Base-by-base conservation (phyloP, 2,329 filamentous ascomycete species). In the Aspergillus terreus region DNA sequence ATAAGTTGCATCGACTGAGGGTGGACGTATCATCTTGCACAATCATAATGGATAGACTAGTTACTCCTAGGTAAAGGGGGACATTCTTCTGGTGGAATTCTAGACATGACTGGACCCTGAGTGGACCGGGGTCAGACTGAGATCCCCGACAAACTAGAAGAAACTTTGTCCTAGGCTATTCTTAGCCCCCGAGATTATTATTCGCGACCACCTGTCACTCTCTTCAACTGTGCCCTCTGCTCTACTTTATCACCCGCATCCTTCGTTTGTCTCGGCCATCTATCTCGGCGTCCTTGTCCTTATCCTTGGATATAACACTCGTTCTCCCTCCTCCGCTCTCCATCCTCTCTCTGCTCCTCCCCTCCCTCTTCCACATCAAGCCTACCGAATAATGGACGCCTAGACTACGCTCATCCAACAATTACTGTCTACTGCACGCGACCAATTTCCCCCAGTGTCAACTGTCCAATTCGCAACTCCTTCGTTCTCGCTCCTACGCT, bases 161-260 rank as follows among this genome's bases (percentile, higher is more conserved):
- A 47, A 47, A 47, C 21, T 41, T 30, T 47, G 46, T 41, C 11
- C 32, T 15, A 36, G 6, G 30, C 44, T 47, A 47, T 47, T 47
- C 46, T 47, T 25, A 41, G 35, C 25, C 19, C 25, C 19, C 14
- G 27, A 23, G 27, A 5, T 11, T 12, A 36, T 14, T 23, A 35
- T 23, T 30, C 27, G 27, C 15, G 33, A 38, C 35, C 35, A 38
- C 14, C 35, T 38, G 35, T 38, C 35, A 38, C 27, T 30, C 27
- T 10, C 27, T 11, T 4, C 23, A 23, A 23, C 7, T 30, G 10
- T 45, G 27, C 19, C 25, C 25, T 27, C 23, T 25, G 3, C 21
- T 27, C 25, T 2, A 30, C 27, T 30, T 11, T 30, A 30, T 30
- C 27, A 30, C 54, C 51, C 54, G 54, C 54, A 54, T 47, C 23